phyloP scores from a whole-genome alignment of 345 rosid species.

The Bruguiera gymnorhiza region DNA sequence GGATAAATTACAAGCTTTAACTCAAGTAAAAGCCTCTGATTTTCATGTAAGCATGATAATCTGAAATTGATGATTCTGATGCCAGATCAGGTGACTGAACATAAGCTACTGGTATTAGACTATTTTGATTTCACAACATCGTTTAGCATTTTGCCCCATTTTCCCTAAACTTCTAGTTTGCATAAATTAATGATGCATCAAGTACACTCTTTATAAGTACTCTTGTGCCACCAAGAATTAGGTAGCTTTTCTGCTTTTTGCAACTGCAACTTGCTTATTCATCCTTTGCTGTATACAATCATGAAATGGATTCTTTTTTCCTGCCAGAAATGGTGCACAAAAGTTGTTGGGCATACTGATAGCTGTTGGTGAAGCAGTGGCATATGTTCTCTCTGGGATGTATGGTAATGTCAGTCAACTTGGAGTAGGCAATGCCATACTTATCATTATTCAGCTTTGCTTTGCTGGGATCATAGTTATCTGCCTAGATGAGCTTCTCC shows the following conservation, averaged over 20 bases:
- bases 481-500: conserved; percentile 82
- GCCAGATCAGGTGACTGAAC: too few relatives aligned
- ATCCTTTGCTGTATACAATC: background rate
- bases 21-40: too few relatives aligned
- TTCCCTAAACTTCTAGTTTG: too few relatives aligned
- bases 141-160: too few relatives aligned
- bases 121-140: too few relatives aligned
- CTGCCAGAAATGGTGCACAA: conserved; percentile 72
- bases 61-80: too few relatives aligned
- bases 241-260: background rate
- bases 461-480: conserved; percentile 81
- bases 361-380: conserved; percentile 81
- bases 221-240: background rate
- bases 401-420: conserved; percentile 75
- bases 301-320: conserved; percentile 3
- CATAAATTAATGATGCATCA: too few relatives aligned
- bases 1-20: background rate
- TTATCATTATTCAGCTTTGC: conserved; percentile 73
- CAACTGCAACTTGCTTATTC: background rate
- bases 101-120: too few relatives aligned
- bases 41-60: too few relatives aligned
- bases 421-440: conserved; percentile 81
- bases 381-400: conserved; percentile 82
- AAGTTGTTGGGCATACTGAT: conserved; percentile 74
- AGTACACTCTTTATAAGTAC: too few relatives aligned